Base-by-base conservation (phyloP, 2,329 filamentous ascomycete genomes). In the Stemphylium beticola region DNA sequence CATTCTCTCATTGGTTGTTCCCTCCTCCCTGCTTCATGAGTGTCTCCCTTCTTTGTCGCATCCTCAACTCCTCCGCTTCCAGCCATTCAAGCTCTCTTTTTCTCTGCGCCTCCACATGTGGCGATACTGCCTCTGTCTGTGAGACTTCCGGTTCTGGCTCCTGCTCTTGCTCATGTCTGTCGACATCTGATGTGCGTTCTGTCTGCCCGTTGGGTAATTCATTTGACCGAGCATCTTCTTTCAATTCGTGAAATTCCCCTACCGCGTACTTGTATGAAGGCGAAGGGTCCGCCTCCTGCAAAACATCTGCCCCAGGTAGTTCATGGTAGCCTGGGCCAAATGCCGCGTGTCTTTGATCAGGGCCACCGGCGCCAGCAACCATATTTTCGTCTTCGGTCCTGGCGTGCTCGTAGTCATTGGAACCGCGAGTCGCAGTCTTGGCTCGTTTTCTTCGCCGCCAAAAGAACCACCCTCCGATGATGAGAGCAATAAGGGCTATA, bases 21-120 rank as follows among this genome's bases (percentile, higher is more conserved):
- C 4, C 22, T 26, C 15, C 9, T 18, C 47, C 11, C 3, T 49
- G 47, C 15, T 49, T 29, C 2, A 42, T 0, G 18, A 56, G 39
- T 26, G 38, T 15, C 22, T 56, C 52, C 29, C 53, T 15, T 24
- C 34, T 26, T 22, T 56, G 48, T n/a, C 56, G 24, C 14, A 58
- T 37, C 2, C 53, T 55, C 3, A 34, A 34, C n/a, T 58, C 56
- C 40, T 56, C 56, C 26, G 24, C 45, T 26, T 58, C 53, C 29
- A 58, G 18, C 52, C 56, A 58, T 15, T 56, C 52, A 8, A 58
- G 39, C 4, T 58, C 48, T 5, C 49, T 37, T 6, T 33, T 46
- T 9, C 47, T 41, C 39, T 52, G 55, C 34, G 47, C 52, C 15
- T 58, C 41, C 0, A 49, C 38, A 42, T 48, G 37, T 9, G 42